A percentile compares a stretch with the other conserved stretches of the same genome.
Evolutionary conservation across 352 stramenopile species (phyloP).

Genomic region (Globisporangium viniferum): DNA sequence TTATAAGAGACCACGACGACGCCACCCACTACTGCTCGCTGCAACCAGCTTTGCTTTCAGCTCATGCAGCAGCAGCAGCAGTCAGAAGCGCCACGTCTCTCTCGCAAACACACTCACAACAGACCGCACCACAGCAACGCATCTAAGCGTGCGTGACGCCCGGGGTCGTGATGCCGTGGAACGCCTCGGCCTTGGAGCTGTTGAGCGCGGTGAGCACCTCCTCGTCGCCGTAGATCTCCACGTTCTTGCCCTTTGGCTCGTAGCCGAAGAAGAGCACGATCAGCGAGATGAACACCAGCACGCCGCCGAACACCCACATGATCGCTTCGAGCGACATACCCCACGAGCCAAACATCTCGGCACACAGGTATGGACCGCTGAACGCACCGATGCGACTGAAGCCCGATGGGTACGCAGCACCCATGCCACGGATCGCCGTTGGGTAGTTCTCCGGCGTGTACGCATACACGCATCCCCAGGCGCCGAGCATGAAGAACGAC

Average conservation of each 20-base stretch:
- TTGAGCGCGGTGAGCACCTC: not conserved
- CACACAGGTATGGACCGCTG: conserved; percentile 57
- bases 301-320: conserved; percentile 67
- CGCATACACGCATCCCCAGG: conserved; percentile 66
- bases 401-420: conserved; percentile 56
- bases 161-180: conserved; percentile 6
- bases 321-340: conserved; percentile 55
- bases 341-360: conserved; percentile 57
- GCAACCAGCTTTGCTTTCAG: not conserved
- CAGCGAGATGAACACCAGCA: conserved; percentile 52
- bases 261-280: conserved; percentile 63
- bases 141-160: conserved; percentile 2
- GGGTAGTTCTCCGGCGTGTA: conserved; percentile 80
- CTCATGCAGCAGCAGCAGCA: not conserved
- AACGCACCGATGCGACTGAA: conserved; percentile 70
- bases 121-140: not conserved
- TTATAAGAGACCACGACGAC: not conserved
- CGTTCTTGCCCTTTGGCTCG: conserved; percentile 63
- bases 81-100: not conserved
- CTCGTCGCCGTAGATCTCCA: conserved; percentile 44
- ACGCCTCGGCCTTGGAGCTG: conserved; percentile 4
- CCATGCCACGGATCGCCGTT: conserved; percentile 65
- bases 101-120: not conserved
- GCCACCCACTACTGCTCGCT: not conserved
- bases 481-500: conserved; percentile 69